Evolutionary conservation across 331 rosid species (phyloP).

Genomic region (Prunus yedoensis): DNA sequence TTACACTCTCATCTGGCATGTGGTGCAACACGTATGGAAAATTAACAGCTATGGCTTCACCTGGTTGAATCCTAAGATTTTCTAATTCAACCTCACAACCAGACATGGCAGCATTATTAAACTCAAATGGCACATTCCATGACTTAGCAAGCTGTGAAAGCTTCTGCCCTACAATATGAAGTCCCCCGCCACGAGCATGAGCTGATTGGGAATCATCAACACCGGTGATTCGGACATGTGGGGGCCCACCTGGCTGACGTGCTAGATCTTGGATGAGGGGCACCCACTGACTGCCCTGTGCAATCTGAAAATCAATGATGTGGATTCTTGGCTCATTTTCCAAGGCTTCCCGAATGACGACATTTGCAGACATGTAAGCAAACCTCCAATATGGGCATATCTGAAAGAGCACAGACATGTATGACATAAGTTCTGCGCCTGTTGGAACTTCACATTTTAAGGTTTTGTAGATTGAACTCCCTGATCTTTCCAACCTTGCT

Average conservation of each 20-base stretch:
- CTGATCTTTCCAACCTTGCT: slow-evolving; percentile 82
- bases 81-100: slow-evolving; percentile 59
- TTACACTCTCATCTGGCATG: slow-evolving; percentile 96
- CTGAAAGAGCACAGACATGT: slow-evolving; percentile 64
- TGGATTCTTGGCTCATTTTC: slow-evolving; percentile 65
- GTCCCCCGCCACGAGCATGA: slow-evolving; percentile 97
- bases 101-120: slow-evolving; percentile 69
- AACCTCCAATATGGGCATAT: slow-evolving; percentile 80
- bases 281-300: slow-evolving; percentile 88
- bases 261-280: slow-evolving; percentile 61
- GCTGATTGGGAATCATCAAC: slow-evolving; percentile 81
- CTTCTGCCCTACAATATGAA: slow-evolving; percentile 59
- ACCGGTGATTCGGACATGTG: slow-evolving; percentile 66
- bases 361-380: slow-evolving; percentile 73
- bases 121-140: slow-evolving; percentile 64
- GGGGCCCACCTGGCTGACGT: slow-evolving; percentile 53
- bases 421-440: slow-evolving; percentile 69
- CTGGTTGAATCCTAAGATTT: slow-evolving; percentile 45
- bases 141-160: slow-evolving; percentile 44
- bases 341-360: slow-evolving; percentile 63
- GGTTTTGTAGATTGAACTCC: slow-evolving; percentile 74
- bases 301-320: slow-evolving; percentile 91
- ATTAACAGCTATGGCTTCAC: slow-evolving; percentile 78
- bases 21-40: slow-evolving; percentile 85
- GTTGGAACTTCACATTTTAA: slow-evolving; percentile 78